Conservation (phyloP, 2,329 filamentous ascomycete genomes). For the Alternaria sp. region DNA sequence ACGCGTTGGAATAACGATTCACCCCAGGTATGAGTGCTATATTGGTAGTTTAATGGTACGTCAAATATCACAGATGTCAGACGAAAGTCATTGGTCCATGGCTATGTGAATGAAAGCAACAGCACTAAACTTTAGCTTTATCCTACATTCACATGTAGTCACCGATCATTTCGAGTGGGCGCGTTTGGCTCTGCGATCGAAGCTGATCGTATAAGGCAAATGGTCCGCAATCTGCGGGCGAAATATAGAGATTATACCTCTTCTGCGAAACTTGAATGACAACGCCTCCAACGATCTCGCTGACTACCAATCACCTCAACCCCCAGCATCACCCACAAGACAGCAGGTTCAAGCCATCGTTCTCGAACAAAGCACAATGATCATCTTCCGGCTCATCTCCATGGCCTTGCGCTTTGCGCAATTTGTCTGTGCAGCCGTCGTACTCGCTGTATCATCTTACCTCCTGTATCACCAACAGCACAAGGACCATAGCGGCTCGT, state of each 20-base stretch:
- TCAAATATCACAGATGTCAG: neutral
- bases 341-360: neutral
- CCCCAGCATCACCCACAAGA: neutral
- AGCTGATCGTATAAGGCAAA: too few relatives aligned
- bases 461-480: slow-evolving; percentile 29
- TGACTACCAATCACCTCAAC: neutral
- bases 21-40: neutral
- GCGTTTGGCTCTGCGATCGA: neutral
- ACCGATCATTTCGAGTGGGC: neutral
- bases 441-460: slow-evolving; percentile 32
- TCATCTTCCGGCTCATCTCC: slow-evolving; percentile 59
- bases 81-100: neutral
- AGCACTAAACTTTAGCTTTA: neutral
- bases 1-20: slow-evolving; percentile 32
- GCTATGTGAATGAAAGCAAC: neutral
- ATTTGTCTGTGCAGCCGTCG: slow-evolving; percentile 72
- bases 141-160: neutral
- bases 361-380: slow-evolving; percentile 20
- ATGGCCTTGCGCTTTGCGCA: slow-evolving; percentile 68
- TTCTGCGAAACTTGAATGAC: neutral
- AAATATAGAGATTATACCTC: neutral
- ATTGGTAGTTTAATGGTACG: neutral
- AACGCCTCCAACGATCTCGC: neutral
- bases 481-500: slow-evolving; percentile 60
- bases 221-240: neutral